phyloP scores from a whole-genome alignment of 495 filamentous ascomycete species.

The Xylaria longipes region DNA sequence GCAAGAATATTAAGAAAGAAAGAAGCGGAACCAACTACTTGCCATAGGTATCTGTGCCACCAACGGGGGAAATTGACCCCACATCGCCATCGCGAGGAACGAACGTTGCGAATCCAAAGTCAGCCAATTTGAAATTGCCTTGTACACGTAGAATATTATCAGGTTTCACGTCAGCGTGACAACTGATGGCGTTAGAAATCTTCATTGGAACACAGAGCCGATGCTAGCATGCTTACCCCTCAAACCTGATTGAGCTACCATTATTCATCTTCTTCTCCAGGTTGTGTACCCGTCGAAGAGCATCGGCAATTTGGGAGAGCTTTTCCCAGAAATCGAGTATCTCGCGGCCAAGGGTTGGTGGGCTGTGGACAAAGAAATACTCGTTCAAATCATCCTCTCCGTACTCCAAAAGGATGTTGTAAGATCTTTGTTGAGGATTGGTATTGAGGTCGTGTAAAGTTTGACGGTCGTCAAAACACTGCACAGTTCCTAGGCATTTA shows the following conservation, averaged over 20 bases:
- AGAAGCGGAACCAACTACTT: background rate
- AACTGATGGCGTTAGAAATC: background rate
- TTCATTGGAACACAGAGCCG: background rate
- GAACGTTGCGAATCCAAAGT: slow-evolving; percentile 50
- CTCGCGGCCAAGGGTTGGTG: slow-evolving; percentile 40
- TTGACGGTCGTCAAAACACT: background rate
- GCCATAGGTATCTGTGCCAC: background rate
- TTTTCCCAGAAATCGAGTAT: slow-evolving; percentile 45
- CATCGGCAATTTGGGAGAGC: slow-evolving; percentile 43
- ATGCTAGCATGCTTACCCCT: background rate
- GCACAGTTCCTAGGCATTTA: background rate
- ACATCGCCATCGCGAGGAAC: slow-evolving; percentile 16
- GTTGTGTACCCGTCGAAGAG: slow-evolving; percentile 42
- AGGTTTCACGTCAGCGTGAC: slow-evolving; percentile 36
- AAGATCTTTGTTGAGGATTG: background rate
- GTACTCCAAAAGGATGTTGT: background rate
- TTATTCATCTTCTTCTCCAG: slow-evolving; percentile 28
- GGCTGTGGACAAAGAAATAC: slow-evolving; percentile 38
- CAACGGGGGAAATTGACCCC: background rate
- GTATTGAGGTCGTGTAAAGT: background rate
- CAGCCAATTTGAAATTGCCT: slow-evolving; percentile 49
- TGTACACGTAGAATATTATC: slow-evolving; percentile 48
- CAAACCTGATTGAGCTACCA: background rate
- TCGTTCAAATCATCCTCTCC: slow-evolving; percentile 45
- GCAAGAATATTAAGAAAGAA: background rate